These are phyloP conservation scores for Plectranthus barbatus DNA, from an alignment of 257 asterid genomes.

Conservation along the genomic window DNA sequence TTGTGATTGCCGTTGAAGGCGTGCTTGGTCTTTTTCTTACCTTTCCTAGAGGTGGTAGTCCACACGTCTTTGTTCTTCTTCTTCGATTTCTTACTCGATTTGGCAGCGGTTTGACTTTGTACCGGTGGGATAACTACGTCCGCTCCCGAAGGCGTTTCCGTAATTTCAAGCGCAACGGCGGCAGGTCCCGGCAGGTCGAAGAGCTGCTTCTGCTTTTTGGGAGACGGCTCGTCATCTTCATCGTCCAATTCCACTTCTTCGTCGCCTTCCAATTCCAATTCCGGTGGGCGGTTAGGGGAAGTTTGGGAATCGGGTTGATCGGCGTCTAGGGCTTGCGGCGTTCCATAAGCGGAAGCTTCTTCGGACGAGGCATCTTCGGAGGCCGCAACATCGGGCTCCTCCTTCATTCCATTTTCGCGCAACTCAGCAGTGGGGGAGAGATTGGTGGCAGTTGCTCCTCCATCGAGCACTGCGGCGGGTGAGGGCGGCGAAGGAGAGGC, in stretches of 20 bases:
- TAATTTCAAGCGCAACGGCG: conserved; percentile 11
- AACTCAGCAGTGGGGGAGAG: conserved; percentile 6
- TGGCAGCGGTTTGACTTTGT: conserved; percentile 15
- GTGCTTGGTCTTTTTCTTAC: conserved; percentile 69
- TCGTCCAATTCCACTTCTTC: conserved; percentile 30
- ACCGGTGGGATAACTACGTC: neutral
- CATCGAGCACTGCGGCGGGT: conserved; percentile 7
- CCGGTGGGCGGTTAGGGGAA: conserved; percentile 20
- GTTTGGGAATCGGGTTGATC: conserved; percentile 20
- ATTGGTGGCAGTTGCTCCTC: neutral
- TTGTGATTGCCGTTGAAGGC: conserved; percentile 29
- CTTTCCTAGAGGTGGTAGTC: conserved; percentile 67
- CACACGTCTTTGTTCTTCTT: conserved; percentile 79
- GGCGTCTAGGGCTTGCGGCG: conserved; percentile 12
- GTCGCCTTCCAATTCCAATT: conserved; percentile 33
- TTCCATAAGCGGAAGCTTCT: conserved; percentile 29
- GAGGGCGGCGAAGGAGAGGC: conserved; percentile 22
- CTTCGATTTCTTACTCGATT: conserved; percentile 59
- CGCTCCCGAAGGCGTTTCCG: conserved; percentile 27
- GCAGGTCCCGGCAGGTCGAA: conserved; percentile 24
- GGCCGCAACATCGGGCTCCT: conserved; percentile 16
- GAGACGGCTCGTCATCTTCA: conserved; percentile 44
- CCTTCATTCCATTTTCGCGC: conserved; percentile 20
- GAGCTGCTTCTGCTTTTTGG: conserved; percentile 57
- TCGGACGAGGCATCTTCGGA: conserved; percentile 35